Conservation (phyloP, 108 stramenopile genomes). For the Nitzschia sp. region DNA sequence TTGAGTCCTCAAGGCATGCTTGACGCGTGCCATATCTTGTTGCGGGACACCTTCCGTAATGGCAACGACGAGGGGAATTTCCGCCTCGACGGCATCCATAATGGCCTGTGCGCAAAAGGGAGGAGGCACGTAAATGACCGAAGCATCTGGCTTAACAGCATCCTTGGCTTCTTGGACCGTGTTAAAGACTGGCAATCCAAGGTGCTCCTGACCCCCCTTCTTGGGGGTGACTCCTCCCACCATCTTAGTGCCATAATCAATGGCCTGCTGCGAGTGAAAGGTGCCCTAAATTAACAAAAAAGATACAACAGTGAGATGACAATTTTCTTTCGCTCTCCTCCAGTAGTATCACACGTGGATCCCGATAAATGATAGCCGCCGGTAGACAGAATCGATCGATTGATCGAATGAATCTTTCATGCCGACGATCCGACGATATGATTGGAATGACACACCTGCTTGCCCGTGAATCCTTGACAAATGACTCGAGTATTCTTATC, state of each 20-base stretch:
- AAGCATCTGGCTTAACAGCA: conserved; percentile 94
- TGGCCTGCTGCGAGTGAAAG: conserved; percentile 88
- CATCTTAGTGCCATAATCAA: conserved; percentile 99
- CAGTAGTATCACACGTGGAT: too few relatives aligned
- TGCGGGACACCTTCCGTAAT: conserved; percentile 99
- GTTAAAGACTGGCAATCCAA: conserved; percentile 97
- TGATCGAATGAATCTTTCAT: not conserved
- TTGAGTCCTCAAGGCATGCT: conserved; percentile 81
- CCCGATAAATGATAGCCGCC: too few relatives aligned
- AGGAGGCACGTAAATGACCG: conserved; percentile 99
- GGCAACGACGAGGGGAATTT: conserved; percentile 97
- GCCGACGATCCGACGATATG: not conserved
- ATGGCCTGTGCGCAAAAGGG: conserved; percentile 95
- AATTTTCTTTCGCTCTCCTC: too few relatives aligned
- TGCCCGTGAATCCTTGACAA: conserved; percentile 99
- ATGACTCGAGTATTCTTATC: conserved; percentile 97
- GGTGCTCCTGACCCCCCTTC: conserved; percentile 93
- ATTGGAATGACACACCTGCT: conserved; percentile 91
- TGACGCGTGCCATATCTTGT: conserved; percentile 98
- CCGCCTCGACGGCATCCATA: conserved; percentile 91
- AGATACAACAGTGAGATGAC: too few relatives aligned
- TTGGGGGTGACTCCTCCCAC: conserved; percentile 98
- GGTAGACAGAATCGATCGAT: too few relatives aligned
- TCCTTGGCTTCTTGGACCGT: conserved; percentile 86
- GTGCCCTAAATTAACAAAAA: conserved; percentile 53